Evolutionary conservation across 331 rosid genomes (phyloP).

Genomic region (Malus hybrid): DNA sequence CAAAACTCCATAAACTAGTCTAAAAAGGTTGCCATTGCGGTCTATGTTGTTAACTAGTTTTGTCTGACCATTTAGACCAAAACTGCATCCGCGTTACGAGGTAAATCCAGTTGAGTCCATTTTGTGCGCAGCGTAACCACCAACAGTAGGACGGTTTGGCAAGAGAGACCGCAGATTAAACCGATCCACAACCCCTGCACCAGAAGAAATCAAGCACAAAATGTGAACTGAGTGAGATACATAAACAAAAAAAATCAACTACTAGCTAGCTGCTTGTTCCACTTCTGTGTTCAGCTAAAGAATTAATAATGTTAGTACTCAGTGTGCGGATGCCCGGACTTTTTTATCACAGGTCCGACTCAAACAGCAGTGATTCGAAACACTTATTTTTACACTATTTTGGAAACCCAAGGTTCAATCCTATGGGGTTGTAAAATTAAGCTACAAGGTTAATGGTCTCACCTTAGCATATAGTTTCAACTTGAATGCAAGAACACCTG

Average conservation of each 20-base stretch:
- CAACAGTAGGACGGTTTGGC: conserved; percentile 52
- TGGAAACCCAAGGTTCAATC: not conserved
- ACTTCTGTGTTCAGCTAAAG: not conserved
- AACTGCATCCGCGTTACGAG: not conserved
- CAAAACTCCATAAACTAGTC: not conserved
- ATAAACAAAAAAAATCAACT: not conserved
- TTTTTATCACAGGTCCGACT: not conserved
- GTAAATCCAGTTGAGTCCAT: conserved; percentile 36
- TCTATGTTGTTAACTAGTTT: not conserved
- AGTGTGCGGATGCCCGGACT: not conserved
- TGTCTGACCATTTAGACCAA: not conserved
- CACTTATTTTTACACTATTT: not conserved
- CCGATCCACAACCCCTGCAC: conserved; percentile 89
- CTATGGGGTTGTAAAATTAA: not conserved
- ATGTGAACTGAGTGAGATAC: not conserved
- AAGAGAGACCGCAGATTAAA: conserved; percentile 56
- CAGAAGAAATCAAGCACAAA: not conserved
- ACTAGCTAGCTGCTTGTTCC: not conserved
- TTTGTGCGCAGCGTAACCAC: conserved; percentile 30
- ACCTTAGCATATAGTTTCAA: conserved; percentile 52
- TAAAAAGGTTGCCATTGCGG: not conserved
- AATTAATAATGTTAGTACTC: not conserved
- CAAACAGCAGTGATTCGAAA: not conserved
- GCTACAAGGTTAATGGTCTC: not conserved
- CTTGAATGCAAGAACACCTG: conserved; percentile 50